Conservation (phyloP, 1,284 basidiomycete species). For the Sphaerobolus stellatus region DNA sequence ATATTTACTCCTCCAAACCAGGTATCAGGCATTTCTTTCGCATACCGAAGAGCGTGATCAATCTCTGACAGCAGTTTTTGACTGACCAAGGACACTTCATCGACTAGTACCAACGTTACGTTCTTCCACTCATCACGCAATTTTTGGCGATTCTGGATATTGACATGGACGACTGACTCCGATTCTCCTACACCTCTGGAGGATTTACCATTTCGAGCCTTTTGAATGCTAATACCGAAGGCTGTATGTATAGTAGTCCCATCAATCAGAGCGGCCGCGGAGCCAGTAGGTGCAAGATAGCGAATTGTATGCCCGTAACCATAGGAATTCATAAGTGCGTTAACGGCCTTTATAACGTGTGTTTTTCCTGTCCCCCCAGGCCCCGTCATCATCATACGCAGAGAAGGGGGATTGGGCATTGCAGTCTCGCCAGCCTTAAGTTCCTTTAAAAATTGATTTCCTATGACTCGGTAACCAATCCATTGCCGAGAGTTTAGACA, state of each 20-base stretch:
- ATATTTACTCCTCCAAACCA: conserved; percentile 17
- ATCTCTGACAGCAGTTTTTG: conserved; percentile 15
- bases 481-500: conserved; percentile 2
- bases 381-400: conserved; percentile 25
- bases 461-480: conserved; percentile 3
- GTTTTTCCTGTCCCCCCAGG: conserved; percentile 28
- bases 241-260: conserved; percentile 41
- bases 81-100: conserved; percentile 21
- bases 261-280: conserved; percentile 34
- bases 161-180: conserved; percentile 12
- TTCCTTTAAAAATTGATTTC: background rate
- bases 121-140: conserved; percentile 13
- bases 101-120: conserved; percentile 18
- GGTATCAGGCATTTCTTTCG: conserved; percentile 17
- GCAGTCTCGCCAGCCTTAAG: background rate
- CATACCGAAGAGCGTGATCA: conserved; percentile 19
- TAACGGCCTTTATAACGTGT: conserved; percentile 39
- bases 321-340: conserved; percentile 26
- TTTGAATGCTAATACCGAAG: conserved; percentile 26
- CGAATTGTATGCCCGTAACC: conserved; percentile 28
- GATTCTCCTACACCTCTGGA: conserved; percentile 15
- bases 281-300: conserved; percentile 38
- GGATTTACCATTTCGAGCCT: conserved; percentile 11
- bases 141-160: background rate
- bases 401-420: background rate